phyloP scores from a whole-genome alignment of 1,139 yeast genomes.

The Kodamaea suecica region DNA sequence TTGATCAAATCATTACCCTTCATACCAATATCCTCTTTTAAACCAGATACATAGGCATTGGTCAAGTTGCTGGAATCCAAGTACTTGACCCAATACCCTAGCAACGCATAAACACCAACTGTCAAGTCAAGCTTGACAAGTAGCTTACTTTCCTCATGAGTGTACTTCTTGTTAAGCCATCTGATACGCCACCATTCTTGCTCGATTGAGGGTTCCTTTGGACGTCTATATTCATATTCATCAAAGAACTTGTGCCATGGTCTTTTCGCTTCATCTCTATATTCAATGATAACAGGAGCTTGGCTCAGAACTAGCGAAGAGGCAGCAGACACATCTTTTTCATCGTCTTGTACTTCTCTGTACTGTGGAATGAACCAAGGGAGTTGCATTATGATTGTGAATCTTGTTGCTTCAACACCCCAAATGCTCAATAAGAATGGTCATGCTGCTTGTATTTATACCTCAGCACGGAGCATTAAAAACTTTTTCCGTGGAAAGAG shows the following conservation, averaged over 20 bases:
- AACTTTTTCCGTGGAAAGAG: background rate
- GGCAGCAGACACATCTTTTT: conserved; percentile 2
- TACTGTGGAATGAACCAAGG: conserved; percentile 25
- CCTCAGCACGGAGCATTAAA: background rate
- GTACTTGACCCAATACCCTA: conserved; percentile 29
- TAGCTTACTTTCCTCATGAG: conserved; percentile 21
- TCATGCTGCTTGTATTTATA: no score
- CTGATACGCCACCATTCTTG: conserved; percentile 21
- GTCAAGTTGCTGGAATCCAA: conserved; percentile 22
- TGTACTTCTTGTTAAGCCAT: conserved; percentile 20
- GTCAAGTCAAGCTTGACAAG: conserved; percentile 25
- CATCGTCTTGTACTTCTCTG: conserved; percentile 15
- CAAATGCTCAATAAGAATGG: no score
- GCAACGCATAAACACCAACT: conserved; percentile 24
- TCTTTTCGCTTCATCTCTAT: conserved; percentile 30
- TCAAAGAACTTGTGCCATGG: conserved; percentile 32
- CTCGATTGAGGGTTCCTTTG: conserved; percentile 12
- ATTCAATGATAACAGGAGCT: conserved; percentile 16
- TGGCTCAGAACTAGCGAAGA: background rate
- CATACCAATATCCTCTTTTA: conserved; percentile 26
- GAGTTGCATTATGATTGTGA: conserved; percentile 2
- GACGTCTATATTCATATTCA: conserved; percentile 29
- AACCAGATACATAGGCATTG: conserved; percentile 31
- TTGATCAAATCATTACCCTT: conserved; percentile 29
- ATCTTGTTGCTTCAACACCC: no score